Percentiles rank a stretch among this genome's conserved stretches.
These are phyloP conservation scores for Xylaria venustula DNA, from an alignment of 495 filamentous ascomycete genomes.

Conservation along the genomic window DNA sequence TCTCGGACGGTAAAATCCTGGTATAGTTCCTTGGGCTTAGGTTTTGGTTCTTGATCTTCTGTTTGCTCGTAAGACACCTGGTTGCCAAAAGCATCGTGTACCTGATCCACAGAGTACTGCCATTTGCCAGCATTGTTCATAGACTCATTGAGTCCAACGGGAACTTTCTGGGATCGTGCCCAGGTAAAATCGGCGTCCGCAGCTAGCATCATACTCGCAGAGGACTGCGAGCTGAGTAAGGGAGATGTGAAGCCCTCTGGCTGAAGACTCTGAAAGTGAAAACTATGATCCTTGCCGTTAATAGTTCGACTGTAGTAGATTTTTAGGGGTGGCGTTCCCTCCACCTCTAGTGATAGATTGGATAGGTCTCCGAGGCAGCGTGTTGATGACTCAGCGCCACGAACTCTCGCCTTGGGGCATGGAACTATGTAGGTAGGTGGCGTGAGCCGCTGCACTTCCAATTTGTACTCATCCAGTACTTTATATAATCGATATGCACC, in stretches of 20 bases:
- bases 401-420: slow-evolving; percentile 77
- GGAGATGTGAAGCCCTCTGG: slow-evolving; percentile 83
- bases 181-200: slow-evolving; percentile 70
- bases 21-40: slow-evolving; percentile 61
- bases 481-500: slow-evolving; percentile 81
- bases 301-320: slow-evolving; percentile 86
- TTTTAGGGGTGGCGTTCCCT: slow-evolving; percentile 87
- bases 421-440: slow-evolving; percentile 77
- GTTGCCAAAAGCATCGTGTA: slow-evolving; percentile 87
- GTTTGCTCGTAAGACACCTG: slow-evolving; percentile 72
- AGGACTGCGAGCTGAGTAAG: slow-evolving; percentile 54
- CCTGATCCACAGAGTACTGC: slow-evolving; percentile 87
- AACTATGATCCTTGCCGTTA: slow-evolving; percentile 69
- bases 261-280: slow-evolving; percentile 86
- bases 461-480: slow-evolving; percentile 87
- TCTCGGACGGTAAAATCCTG: slow-evolving; percentile 84
- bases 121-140: slow-evolving; percentile 73
- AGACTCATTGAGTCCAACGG: slow-evolving; percentile 83
- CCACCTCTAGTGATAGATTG: slow-evolving; percentile 73
- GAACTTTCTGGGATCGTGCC: slow-evolving; percentile 72
- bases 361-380: slow-evolving; percentile 83
- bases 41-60: slow-evolving; percentile 61
- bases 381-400: slow-evolving; percentile 58
- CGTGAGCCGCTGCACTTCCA: slow-evolving; percentile 76
- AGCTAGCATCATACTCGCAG: slow-evolving; percentile 51